phyloP scores from a whole-genome alignment of 176 grass and related monocot species.

The Saccharum officinarum region DNA sequence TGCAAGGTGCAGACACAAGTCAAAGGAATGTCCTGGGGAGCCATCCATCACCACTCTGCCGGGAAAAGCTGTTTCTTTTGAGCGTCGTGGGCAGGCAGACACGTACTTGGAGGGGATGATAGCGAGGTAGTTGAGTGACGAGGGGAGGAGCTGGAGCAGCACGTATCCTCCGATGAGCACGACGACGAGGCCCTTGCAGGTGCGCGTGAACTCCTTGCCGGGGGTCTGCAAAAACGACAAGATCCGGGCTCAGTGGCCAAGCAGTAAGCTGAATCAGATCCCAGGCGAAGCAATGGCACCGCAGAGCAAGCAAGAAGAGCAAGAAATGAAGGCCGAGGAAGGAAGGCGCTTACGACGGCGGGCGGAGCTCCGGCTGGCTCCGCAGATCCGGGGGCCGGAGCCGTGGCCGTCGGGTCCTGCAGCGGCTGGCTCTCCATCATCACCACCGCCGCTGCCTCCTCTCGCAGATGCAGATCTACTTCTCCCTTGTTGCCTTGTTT shows the following conservation, averaged over 20 bases:
- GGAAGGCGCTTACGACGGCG: conserved; percentile 31
- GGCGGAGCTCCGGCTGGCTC: conserved; percentile 29
- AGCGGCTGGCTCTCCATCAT: conserved; percentile 72
- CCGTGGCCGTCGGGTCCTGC: conserved; percentile 32
- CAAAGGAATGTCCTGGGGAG: neutral
- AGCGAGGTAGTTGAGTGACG: conserved; percentile 73
- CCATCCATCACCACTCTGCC: neutral
- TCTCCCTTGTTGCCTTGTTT: conserved; percentile 5
- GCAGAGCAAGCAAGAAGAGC: neutral
- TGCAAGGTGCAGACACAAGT: conserved; percentile 17
- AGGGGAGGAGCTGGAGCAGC: conserved; percentile 73
- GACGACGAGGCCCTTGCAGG: conserved; percentile 89
- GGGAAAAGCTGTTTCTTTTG: neutral
- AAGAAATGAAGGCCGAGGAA: neutral
- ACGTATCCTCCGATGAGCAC: conserved; percentile 79
- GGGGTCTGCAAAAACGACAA: conserved; percentile 24
- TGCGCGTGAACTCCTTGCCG: conserved; percentile 86
- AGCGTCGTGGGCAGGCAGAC: neutral
- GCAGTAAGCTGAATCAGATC: neutral
- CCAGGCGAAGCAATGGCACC: neutral
- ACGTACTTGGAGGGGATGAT: conserved; percentile 84
- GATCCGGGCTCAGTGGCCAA: neutral
- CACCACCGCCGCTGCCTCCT: neutral
- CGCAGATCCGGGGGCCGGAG: neutral
- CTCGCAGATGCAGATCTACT: neutral